Evolutionary conservation across 2,329 filamentous ascomycete species (phyloP), one percentile per base, ranked within the genome.

Genomic region (Microascus cirrosus): DNA sequence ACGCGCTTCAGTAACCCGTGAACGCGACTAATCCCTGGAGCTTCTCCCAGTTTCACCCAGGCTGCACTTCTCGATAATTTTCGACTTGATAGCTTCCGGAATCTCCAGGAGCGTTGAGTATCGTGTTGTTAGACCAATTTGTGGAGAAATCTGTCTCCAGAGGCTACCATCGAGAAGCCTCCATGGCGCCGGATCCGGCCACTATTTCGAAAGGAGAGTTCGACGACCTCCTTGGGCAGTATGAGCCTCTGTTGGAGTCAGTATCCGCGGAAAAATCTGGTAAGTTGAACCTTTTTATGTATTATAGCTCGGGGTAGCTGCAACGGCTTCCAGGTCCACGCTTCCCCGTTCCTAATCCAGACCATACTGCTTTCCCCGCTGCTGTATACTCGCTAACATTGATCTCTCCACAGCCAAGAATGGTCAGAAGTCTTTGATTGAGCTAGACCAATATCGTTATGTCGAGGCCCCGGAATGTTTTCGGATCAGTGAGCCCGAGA

Each of bases 371-470:
- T 18, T n/a, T n/a, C n/a, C 32, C 54, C 36, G 22, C 50, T 11
- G 36, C 28, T 25, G 39, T 45, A 25, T 48, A 24, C 35, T 28
- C 54, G 24, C 13, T 34, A 15, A 45, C 54, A 42, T n/a, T 45
- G 39, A 18, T 18, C 39, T 18, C 13, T 18, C 36, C 28, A 60
- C 61, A 79, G 76, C 67, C 61, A 82, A 81, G 62, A 60, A 68
- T 2, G 77, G 76, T 35, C 76, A 80, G 60, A 74, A 73, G 65
- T 73, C 77, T 1, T 74, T 89, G 6, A 65, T 72, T 32, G 74
- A 82, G 54, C 75, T 90, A 22, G 86, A 89, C 61, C 62, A 73
- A 1, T 82, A 80, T 63, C 80, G 86, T 59, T 85, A 86, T 64
- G 68, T 70, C 10, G 74, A 76, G 24, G 81, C 85, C 2, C 73